Evolutionary conservation across 2,329 filamentous ascomycete species (phyloP).

Genomic region (Fusarium gaditjirri): DNA sequence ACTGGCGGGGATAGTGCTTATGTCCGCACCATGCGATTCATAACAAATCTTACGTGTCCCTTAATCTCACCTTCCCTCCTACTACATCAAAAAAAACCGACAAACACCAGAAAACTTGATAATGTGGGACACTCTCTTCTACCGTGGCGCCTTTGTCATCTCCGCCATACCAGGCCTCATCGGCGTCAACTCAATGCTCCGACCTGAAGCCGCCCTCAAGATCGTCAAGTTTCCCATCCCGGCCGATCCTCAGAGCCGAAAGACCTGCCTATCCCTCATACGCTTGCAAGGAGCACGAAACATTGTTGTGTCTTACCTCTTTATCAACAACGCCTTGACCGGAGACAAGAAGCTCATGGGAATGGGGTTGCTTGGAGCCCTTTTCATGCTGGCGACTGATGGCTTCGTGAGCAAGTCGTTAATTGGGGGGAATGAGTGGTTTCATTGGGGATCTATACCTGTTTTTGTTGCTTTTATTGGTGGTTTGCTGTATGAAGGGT

Average conservation of each 20-base stretch:
- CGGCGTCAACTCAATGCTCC: constrained; percentile 28
- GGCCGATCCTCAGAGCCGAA: constrained; percentile 12
- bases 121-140: constrained; percentile 23
- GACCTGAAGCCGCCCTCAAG: constrained; percentile 21
- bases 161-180: constrained; percentile 26
- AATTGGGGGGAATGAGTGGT: constrained; percentile 35
- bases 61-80: background rate
- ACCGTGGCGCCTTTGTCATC: constrained; percentile 21
- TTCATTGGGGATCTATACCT: constrained; percentile 35
- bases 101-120: background rate
- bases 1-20: background rate
- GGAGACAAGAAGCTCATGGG: constrained; percentile 23
- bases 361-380: background rate
- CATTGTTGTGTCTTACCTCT: constrained; percentile 31
- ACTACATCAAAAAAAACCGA: background rate
- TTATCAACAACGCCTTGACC: constrained; percentile 22
- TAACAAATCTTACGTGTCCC: background rate
- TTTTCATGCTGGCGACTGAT: constrained; percentile 21
- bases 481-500: constrained; percentile 11
- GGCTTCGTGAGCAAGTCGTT: constrained; percentile 27
- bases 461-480: background rate
- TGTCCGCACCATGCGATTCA: background rate
- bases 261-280: constrained; percentile 7
- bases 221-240: constrained; percentile 29
- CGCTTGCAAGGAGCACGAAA: constrained; percentile 34